These are phyloP conservation scores for Amaranthus hypochondriacus DNA, from an alignment of 148 eudicot species.

Conservation along the genomic window DNA sequence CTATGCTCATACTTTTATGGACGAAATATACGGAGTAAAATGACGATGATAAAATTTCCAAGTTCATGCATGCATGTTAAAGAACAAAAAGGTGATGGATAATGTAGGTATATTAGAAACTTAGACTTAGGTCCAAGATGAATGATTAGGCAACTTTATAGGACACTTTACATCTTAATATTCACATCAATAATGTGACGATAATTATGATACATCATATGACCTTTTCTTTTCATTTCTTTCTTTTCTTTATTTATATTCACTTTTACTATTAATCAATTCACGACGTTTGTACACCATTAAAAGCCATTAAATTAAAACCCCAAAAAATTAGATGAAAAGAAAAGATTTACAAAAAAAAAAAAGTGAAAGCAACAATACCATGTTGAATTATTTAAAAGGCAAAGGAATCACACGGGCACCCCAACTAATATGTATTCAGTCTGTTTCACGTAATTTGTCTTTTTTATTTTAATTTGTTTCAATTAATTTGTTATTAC, in stretches of 20 bases:
- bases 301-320: neutral
- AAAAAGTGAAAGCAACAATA: neutral
- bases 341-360: neutral
- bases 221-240: too few relatives aligned
- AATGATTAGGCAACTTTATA: constrained; percentile 4
- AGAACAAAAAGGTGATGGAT: neutral
- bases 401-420: neutral
- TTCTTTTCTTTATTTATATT: neutral
- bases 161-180: neutral
- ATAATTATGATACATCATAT: constrained; percentile 5
- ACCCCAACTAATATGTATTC: neutral
- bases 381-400: neutral
- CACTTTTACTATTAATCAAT: neutral
- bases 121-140: neutral
- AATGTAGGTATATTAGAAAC: too few relatives aligned
- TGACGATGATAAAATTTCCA: too few relatives aligned
- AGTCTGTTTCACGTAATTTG: too few relatives aligned
- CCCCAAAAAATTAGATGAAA: neutral
- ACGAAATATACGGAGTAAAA: too few relatives aligned
- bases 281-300: neutral
- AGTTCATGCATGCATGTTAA: too few relatives aligned
- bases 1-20: too few relatives aligned
- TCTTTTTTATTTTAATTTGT: too few relatives aligned
- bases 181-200: neutral
- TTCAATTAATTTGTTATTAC: too few relatives aligned